Conservation (phyloP, 2,329 filamentous ascomycete species). For the Pseudogymnoascus sp. region DNA sequence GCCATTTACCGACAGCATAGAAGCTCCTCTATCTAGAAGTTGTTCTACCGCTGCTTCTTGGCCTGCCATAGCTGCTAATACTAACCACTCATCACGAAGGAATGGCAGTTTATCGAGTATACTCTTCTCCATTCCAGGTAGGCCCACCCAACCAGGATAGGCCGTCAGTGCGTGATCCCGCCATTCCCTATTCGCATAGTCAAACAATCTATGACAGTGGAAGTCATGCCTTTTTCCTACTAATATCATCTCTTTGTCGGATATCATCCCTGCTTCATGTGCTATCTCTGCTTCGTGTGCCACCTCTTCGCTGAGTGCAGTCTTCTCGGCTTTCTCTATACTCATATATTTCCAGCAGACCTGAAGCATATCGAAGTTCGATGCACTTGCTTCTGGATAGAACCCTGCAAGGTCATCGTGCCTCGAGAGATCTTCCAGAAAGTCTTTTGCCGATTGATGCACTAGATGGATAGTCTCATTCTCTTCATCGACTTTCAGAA, state of each 20-base stretch:
- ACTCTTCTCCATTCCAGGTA: neutral
- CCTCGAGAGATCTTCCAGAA: conserved; percentile 16
- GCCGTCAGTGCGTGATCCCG: neutral
- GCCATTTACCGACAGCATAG: neutral
- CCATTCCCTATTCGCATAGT: neutral
- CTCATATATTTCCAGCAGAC: neutral
- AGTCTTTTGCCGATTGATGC: conserved; percentile 30
- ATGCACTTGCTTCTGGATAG: neutral
- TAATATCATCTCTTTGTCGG: neutral
- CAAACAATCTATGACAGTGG: neutral
- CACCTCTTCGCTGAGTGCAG: neutral
- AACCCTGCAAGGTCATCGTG: neutral
- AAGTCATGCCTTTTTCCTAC: neutral
- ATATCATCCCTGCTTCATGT: neutral
- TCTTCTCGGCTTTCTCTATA: neutral
- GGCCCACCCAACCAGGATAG: neutral
- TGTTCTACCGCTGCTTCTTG: neutral
- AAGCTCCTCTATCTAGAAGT: neutral
- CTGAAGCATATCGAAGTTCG: neutral
- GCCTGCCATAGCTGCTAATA: neutral
- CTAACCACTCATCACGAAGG: neutral
- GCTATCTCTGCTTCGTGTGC: neutral
- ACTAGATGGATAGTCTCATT: conserved; percentile 22
- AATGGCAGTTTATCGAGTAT: neutral
- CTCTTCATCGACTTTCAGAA: conserved; percentile 24